phyloP scores from a whole-genome alignment of 257 asterid genomes.

The Apocynum venetum region DNA sequence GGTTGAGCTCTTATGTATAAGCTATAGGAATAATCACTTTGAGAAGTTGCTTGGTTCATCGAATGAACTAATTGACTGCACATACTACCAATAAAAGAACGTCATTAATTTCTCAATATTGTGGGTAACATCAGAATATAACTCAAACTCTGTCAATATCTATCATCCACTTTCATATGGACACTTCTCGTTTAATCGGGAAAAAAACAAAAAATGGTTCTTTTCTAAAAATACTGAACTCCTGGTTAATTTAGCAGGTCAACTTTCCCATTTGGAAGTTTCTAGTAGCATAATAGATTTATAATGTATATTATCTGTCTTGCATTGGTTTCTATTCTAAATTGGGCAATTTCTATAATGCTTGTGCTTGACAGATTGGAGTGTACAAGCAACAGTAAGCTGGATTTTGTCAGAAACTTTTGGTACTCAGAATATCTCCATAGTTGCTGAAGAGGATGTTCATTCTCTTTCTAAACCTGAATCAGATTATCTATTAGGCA shows the following conservation, averaged over 20 bases:
- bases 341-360: neutral
- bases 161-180: neutral
- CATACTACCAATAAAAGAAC: neutral
- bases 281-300: neutral
- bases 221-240: neutral
- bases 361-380: conserved; percentile 53
- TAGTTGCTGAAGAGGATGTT: conserved; percentile 88
- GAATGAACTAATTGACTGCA: neutral
- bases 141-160: neutral
- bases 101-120: neutral
- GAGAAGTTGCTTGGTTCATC: neutral
- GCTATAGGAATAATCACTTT: neutral
- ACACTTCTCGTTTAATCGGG: neutral
- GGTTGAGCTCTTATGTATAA: neutral
- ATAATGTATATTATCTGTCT: neutral
- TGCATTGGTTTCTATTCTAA: neutral
- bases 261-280: neutral
- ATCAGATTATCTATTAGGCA: conserved; percentile 42
- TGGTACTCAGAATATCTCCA: conserved; percentile 45
- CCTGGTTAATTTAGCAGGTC: neutral
- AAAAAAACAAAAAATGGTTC: neutral
- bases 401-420: conserved; percentile 56
- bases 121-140: neutral
- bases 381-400: conserved; percentile 82
- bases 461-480: conserved; percentile 56